Conservation (phyloP, 1,284 basidiomycete species). For the Agroathelia rolfsii region DNA sequence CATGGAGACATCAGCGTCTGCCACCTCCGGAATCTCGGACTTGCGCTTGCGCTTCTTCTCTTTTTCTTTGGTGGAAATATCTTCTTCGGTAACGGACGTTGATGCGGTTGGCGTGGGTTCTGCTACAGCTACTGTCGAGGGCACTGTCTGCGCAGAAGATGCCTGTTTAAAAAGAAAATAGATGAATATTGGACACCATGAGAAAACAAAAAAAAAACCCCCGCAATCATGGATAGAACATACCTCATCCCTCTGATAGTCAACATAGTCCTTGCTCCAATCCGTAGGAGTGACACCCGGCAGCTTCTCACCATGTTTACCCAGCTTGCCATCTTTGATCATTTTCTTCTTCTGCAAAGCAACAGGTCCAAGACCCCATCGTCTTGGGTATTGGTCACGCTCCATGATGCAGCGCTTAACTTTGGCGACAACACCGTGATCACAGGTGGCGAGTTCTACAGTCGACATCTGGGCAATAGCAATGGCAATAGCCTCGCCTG, state of each 20-base stretch:
- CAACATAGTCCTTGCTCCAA: constrained; percentile 91
- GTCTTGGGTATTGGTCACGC: constrained; percentile 93
- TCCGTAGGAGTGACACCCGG: constrained; percentile 85
- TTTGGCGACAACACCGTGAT: constrained; percentile 98
- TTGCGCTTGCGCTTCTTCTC: constrained; percentile 58
- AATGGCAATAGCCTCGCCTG: constrained; percentile 93
- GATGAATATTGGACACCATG: constrained; percentile 5
- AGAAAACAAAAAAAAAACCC: constrained; percentile 8
- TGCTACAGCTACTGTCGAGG: constrained; percentile 15
- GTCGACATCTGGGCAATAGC: constrained; percentile 99
- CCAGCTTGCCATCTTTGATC: constrained; percentile 92
- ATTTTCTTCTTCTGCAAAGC: constrained; percentile 98
- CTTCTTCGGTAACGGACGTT: constrained; percentile 20
- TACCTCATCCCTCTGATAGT: constrained; percentile 72
- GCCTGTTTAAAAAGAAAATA: constrained; percentile 25
- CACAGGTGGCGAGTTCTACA: constrained; percentile 94
- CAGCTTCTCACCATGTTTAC: constrained; percentile 91
- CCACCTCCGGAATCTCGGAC: constrained; percentile 41
- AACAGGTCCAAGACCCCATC: constrained; percentile 96
- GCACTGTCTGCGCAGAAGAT: constrained; percentile 17
- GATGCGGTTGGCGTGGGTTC: constrained; percentile 16
- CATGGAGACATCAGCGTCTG: constrained; percentile 33
- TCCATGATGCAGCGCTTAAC: constrained; percentile 99
- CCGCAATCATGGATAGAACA: constrained; percentile 16
- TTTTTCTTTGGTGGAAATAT: constrained; percentile 42